phyloP scores from a whole-genome alignment of 2,329 filamentous ascomycete genomes.

The Botrytis tulipae region DNA sequence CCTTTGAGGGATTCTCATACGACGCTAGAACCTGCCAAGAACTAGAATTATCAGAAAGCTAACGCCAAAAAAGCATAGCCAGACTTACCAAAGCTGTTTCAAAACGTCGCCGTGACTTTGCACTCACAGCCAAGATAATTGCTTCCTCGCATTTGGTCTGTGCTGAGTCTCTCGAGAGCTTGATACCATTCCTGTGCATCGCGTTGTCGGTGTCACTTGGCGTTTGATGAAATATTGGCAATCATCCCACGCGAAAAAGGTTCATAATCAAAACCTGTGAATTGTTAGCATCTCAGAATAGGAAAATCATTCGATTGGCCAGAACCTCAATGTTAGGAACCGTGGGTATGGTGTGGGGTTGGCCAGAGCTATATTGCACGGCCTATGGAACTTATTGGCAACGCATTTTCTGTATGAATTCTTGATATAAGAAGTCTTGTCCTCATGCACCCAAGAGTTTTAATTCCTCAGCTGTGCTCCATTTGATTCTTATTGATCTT shows the following conservation, averaged over 20 bases:
- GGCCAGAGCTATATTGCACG: constrained; percentile 15
- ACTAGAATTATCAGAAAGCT: constrained; percentile 5
- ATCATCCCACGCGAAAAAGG: background rate
- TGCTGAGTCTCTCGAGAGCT: background rate
- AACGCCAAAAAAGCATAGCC: constrained; percentile 7
- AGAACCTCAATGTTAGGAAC: background rate
- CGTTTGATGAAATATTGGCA: constrained; percentile 10
- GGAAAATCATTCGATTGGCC: background rate
- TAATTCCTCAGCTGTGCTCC: constrained; percentile 20
- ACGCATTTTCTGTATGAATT: background rate
- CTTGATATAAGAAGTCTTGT: constrained; percentile 21
- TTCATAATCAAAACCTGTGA: background rate
- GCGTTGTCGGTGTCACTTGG: constrained; percentile 18
- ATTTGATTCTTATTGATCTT: constrained; percentile 11
- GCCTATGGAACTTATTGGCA: constrained; percentile 8
- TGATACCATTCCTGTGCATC: background rate
- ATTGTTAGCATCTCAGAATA: background rate
- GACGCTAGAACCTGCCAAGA: constrained; percentile 16
- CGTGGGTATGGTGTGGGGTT: background rate
- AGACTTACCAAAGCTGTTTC: constrained; percentile 1
- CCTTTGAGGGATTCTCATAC: background rate
- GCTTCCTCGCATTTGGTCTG: constrained; percentile 10
- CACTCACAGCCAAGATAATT: constrained; percentile 9
- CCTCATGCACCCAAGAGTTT: constrained; percentile 20
- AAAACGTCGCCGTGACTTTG: constrained; percentile 11